A percentile compares a stretch with the other conserved stretches of the same genome.
Evolutionary conservation across 2,329 filamentous ascomycete species (phyloP).

Genomic region (Aspergillus fructus): DNA sequence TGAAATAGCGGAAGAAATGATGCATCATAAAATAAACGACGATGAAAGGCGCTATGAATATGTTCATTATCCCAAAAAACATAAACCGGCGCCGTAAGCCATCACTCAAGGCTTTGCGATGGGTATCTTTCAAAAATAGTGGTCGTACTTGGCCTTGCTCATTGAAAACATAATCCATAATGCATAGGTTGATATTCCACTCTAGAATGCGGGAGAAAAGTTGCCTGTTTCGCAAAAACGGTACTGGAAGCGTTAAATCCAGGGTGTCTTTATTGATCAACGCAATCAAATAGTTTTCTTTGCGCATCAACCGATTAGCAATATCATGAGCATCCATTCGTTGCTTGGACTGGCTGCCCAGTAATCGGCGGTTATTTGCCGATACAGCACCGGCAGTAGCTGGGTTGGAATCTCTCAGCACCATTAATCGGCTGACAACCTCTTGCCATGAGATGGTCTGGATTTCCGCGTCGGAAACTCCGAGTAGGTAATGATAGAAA

Average conservation of each 20-base stretch:
- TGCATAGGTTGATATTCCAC: constrained; percentile 86
- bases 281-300: constrained; percentile 95
- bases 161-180: constrained; percentile 93
- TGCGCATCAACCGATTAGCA: constrained; percentile 92
- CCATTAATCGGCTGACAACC: constrained; percentile 81
- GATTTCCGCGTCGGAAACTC: constrained; percentile 82
- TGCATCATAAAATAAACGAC: constrained; percentile 83
- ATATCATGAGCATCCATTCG: constrained; percentile 95
- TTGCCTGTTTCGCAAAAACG: constrained; percentile 75
- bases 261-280: constrained; percentile 96
- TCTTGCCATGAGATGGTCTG: constrained; percentile 95
- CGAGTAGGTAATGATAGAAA: constrained; percentile 80
- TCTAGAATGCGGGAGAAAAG: constrained; percentile 87
- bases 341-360: constrained; percentile 87
- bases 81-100: constrained; percentile 75
- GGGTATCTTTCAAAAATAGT: constrained; percentile 79
- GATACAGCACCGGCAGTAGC: constrained; percentile 67
- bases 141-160: constrained; percentile 82
- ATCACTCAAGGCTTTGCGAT: constrained; percentile 74
- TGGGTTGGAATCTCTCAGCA: constrained; percentile 80
- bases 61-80: constrained; percentile 81
- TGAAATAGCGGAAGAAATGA: constrained; percentile 94
- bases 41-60: constrained; percentile 82
- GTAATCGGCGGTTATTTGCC: constrained; percentile 59
- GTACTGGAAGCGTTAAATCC: constrained; percentile 80